Evolutionary conservation across 352 stramenopile species (phyloP), one percentile per base, ranked within the genome.

Genomic region (Phytophthora meadii): DNA sequence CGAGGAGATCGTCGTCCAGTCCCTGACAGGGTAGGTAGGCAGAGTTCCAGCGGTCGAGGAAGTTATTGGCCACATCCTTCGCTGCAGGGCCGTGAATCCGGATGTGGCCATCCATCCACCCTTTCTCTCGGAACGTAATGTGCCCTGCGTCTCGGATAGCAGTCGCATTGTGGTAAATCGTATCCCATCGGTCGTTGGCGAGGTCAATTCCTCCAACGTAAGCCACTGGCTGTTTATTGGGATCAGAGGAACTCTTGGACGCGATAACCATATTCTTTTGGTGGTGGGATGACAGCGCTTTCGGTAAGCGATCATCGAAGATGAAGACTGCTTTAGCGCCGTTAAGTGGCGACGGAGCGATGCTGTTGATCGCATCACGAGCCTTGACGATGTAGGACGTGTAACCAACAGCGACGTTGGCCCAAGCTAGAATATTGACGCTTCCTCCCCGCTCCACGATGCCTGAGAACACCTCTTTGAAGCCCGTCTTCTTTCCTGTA

Each of bases 191-290:
- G 42, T 88, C 70, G 25, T 65, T 61, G 10, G 65, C 74, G 10
- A 86, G 65, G 50, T 88, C 81, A 14, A 86, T 61, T 14, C 79
- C 81, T 3, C 79, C 77, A 1, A 86, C 65, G 56, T 80, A 88
- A 15, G 79, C 79, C 8, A 76, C 60, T n/a, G 67, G 50, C 1
- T 66, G 50, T 5, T 65, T 53, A 8, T 49, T 8, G 5, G 42
- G 28, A 24, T 69, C 41, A 3, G 44, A 50, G 1, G 48, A 52
- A 15, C 30, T 42, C 10, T 49, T 49, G 1, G 37, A 46, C 2
- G 69, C 61, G 10, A 79, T 68, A 1, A 76, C 58, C 22, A 87
- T 42, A 9, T 68, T 74, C 52, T 87, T 88, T 47, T 87, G 77
- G 46, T 87, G 77, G 54, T 88, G 67, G 8, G 77, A 74, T 0